Evolutionary conservation across 169 alveolate species (phyloP), one percentile per base, ranked within the genome.

Genomic region (Theileria annulata): DNA sequence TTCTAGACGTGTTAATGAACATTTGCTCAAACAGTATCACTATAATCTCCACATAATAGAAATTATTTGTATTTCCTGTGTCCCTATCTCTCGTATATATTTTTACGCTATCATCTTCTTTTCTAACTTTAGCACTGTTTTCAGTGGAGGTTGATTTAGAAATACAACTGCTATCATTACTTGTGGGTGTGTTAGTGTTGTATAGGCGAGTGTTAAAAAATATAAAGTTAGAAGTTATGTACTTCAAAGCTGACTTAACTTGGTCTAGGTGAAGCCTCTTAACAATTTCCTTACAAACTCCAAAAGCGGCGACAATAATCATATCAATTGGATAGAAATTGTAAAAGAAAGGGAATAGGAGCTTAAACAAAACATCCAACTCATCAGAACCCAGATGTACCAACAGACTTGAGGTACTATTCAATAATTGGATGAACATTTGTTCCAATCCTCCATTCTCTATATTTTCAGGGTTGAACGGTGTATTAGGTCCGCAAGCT

Each of bases 221-320:
- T 25, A 56, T 25, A 25, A 56, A 21, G 13, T 56, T 56, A 10
- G 66, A 56, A 19, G 66, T 25, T 56, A 56, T 25, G 33, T 10
- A 56, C 9, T 25, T 56, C 66, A 56, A 25, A 1, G 33, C 31
- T 15, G 27, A 19, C 66, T 56, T 56, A 13, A 56, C 31, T 25
- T 56, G 66, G 8, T 56, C 66, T 21, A 56, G n/a, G 2, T 56
- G 66, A 19, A 56, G n/a, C 17, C 66, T 56, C 31, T 25, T 56
- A 21, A 56, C 66, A 21, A 56, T 56, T 56, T 56, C 66, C 66
- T 56, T 56, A 56, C 66, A 56, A 19, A 56, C 66, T 56, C 66
- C 66, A 25, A 21, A 25, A 4, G 66, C 66, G 9, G 28, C 31
- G 1, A 56, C 35, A 21, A 25, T 56, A 19, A 56, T 15, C n/a